Evolutionary conservation across 2,329 filamentous ascomycete species (phyloP), one percentile per base, ranked within the genome.

Genomic region (Colletotrichum abscissum): DNA sequence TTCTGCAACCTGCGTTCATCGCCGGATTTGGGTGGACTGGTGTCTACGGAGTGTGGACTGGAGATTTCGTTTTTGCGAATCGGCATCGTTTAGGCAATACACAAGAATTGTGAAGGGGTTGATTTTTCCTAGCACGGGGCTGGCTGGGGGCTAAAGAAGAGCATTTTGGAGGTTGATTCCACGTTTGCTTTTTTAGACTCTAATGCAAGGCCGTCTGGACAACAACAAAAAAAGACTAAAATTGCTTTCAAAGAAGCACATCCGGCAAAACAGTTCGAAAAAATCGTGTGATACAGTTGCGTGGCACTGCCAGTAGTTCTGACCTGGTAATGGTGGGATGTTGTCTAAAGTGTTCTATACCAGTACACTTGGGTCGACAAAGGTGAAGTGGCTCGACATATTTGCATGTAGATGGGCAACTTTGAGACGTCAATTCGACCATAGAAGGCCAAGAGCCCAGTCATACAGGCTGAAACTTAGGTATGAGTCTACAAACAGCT

Each of bases 41-140:
- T 90, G 89, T 91, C 88, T 89, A 86, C 84, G 89, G 89, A 90
- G 88, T 90, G 85, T 81, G 88, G 87, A 87, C 84, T 84, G 87
- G 87, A 88, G 85, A 86, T 83, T 83, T 89, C 86, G 82, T 86
- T 87, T 82, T 85, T 87, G 85, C 84, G 77, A 83, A 84, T 85
- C 83, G 83, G 83, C 83, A 85, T 85, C 80, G 81, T 84, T 85
- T 86, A 84, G 80, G 83, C 82, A 85, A 82, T 84, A 84, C 83
- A 83, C 67, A 80, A 82, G 78, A 78, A 79, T 78, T 79, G 75
- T 78, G 76, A 76, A 74, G 76, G 84, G 84, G 82, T 75, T 63
- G 79, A 76, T 79, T 79, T 81, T 81, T 79, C 78, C 77, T 77
- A 80, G 80, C 79, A 80, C 81, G 80, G 67, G 80, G 80, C 77